Conservation (phyloP, 2,329 filamentous ascomycete genomes). For the Botryotinia narcissicola region DNA sequence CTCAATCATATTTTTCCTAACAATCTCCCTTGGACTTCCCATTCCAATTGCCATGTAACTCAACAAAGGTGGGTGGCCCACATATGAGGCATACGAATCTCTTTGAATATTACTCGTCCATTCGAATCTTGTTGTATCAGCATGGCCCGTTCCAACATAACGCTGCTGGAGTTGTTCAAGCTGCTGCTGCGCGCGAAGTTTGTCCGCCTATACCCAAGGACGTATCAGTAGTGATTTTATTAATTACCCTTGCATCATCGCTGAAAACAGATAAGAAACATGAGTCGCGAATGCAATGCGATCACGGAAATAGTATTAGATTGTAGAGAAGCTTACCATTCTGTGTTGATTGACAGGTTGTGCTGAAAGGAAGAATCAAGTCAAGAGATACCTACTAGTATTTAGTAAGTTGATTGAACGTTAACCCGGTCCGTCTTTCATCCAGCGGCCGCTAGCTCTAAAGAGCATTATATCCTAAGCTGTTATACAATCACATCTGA, state of each 20-base stretch:
- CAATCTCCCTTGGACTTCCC: slow-evolving; percentile 78
- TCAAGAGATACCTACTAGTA: not conserved
- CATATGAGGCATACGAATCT: slow-evolving; percentile 84
- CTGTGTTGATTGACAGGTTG: not conserved
- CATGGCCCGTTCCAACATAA: slow-evolving; percentile 92
- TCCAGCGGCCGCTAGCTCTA: slow-evolving; percentile 13
- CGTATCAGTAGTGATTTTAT: not conserved
- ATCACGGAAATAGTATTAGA: not conserved
- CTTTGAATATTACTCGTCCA: slow-evolving; percentile 95
- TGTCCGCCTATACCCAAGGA: slow-evolving; percentile 70
- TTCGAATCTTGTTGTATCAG: slow-evolving; percentile 96
- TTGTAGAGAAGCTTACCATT: not conserved
- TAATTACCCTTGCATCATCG: not conserved
- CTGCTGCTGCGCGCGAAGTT: slow-evolving; percentile 95
- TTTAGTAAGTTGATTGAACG: not conserved
- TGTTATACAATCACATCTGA: not conserved
- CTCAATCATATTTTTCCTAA: slow-evolving; percentile 77
- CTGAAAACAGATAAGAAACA: not conserved
- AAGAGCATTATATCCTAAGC: not conserved
- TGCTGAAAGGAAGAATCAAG: not conserved
- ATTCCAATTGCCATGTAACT: slow-evolving; percentile 87
- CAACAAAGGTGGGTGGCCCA: slow-evolving; percentile 84
- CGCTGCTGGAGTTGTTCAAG: slow-evolving; percentile 95
- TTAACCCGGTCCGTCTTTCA: slow-evolving; percentile 15
- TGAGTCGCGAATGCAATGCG: not conserved